Base-by-base conservation (phyloP, 495 filamentous ascomycete genomes). In the Daldinia caldariorum region DNA sequence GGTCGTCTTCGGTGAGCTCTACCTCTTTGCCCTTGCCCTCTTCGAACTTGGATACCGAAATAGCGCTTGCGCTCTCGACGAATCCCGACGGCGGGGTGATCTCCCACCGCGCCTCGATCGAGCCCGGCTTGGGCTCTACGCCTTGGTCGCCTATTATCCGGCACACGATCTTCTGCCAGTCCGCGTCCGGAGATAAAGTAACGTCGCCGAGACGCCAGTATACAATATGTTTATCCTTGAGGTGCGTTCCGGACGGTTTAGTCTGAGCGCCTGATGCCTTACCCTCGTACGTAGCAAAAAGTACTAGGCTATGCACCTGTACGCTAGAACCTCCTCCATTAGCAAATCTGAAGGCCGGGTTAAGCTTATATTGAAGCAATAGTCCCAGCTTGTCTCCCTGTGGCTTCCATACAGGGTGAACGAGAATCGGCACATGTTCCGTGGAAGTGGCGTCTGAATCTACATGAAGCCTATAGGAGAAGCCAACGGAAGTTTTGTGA, bases 381-480 rank as follows among this genome's bases (percentile, higher is more conserved):
- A 95, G 88, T 47, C 90, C 93, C 22, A 93, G 87, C 75, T 97
- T 94, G 55, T 89, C 88, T 39, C 89, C 85, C 75, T 97, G 92
- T 6, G 91, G 82, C 61, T 94, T 93, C 93, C 94, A 97, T 5
- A 84, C 87, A 29, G 94, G 89, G 39, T 87, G 90, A 69, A 97
- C 82, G 50, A 91, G 83, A 31, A 99, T 80, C 0, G 96, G 95
- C 20, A 90, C 81, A 38, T 83, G 74, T 26, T 77, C 65, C 14
- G 74, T 89, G 13, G 47, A n/a, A 87, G 75, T 29, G 86, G 82
- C 13, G 88, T 79, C 87, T 16, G 80, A 67, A 32, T 95, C 90
- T 32, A 94, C 76, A 70, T 97, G 93, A n/a, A 97, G 82, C 77
- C 94, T 91, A 76, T 98, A 99, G 66, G 94, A 97, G 83, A 99